These are phyloP conservation scores for Malassezia arunalokei DNA, from an alignment of 1,284 basidiomycete genomes.

Conservation along the genomic window DNA sequence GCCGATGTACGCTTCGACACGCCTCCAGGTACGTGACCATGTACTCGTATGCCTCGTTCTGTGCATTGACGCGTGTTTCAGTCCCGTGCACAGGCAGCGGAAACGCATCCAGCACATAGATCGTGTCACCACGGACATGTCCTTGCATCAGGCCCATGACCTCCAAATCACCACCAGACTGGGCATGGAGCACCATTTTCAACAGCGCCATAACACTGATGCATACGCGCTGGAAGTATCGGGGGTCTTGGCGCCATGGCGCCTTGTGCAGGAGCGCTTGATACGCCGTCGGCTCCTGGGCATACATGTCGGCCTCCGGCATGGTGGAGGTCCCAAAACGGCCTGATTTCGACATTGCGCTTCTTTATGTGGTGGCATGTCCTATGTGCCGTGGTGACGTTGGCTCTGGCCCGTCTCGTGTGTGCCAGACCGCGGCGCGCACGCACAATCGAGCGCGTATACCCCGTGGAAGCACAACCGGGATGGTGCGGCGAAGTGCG, in stretches of 20 bases:
- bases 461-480: conserved; percentile 19
- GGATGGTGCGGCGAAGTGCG: conserved; percentile 27
- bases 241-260: conserved; percentile 79
- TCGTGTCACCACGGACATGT: conserved; percentile 74
- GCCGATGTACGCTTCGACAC: conserved; percentile 65
- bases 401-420: neutral
- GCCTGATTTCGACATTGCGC: neutral
- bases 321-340: neutral
- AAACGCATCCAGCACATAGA: conserved; percentile 74
- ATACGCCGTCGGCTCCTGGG: conserved; percentile 63
- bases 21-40: conserved; percentile 85
- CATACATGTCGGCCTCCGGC: conserved; percentile 31
- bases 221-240: conserved; percentile 85
- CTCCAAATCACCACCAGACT: conserved; percentile 91
- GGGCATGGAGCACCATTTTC: conserved; percentile 98
- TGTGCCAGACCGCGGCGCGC: neutral
- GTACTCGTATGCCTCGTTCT: conserved; percentile 91
- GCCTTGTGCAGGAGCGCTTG: conserved; percentile 58
- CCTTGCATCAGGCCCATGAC: conserved; percentile 99
- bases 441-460: conserved; percentile 6
- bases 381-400: neutral
- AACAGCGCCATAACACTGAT: conserved; percentile 89
- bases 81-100: conserved; percentile 97
- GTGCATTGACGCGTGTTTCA: conserved; percentile 93
- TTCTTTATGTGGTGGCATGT: neutral